Evolutionary conservation across 805 yeast species (phyloP).

Genomic region (Saccharomycopsis selenospora): DNA sequence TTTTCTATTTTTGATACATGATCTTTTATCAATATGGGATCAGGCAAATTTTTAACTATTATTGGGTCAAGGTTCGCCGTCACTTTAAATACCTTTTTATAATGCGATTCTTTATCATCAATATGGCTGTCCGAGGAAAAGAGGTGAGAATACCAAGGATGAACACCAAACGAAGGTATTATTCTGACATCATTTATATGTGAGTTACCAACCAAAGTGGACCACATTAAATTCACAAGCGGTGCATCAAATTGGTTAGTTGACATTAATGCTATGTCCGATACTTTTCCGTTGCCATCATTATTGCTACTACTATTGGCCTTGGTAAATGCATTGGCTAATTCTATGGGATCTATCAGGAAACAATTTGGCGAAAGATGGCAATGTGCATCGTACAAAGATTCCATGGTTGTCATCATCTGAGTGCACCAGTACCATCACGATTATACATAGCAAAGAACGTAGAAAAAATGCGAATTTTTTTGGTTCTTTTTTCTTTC

Average conservation of each 20-base stretch:
- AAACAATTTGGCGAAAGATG: constrained; percentile 28
- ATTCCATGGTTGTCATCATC: neutral
- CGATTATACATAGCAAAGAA: too few species aligned
- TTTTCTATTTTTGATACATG: constrained; percentile 8
- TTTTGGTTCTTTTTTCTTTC: too few species aligned
- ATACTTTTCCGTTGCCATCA: constrained; percentile 8
- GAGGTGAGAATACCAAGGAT: constrained; percentile 86
- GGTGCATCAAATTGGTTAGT: constrained; percentile 35
- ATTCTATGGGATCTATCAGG: constrained; percentile 4
- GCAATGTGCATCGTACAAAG: constrained; percentile 34
- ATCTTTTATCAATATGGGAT: constrained; percentile 34
- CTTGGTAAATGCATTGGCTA: constrained; percentile 7
- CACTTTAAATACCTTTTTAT: constrained; percentile 41
- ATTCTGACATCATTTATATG: constrained; percentile 6
- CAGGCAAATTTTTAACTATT: constrained; percentile 48
- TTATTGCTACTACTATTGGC: constrained; percentile 6
- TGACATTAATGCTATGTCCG: constrained; percentile 38
- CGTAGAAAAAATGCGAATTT: too few species aligned
- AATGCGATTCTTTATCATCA: constrained; percentile 45
- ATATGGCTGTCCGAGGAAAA: constrained; percentile 28
- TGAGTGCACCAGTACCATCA: neutral
- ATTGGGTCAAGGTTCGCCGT: constrained; percentile 28
- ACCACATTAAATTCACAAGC: constrained; percentile 1
- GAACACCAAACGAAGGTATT: constrained; percentile 62
- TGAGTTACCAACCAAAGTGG: constrained; percentile 22